Base-by-base conservation (phyloP, 2,329 filamentous ascomycete species). In the Lachnellula subtilissima region DNA sequence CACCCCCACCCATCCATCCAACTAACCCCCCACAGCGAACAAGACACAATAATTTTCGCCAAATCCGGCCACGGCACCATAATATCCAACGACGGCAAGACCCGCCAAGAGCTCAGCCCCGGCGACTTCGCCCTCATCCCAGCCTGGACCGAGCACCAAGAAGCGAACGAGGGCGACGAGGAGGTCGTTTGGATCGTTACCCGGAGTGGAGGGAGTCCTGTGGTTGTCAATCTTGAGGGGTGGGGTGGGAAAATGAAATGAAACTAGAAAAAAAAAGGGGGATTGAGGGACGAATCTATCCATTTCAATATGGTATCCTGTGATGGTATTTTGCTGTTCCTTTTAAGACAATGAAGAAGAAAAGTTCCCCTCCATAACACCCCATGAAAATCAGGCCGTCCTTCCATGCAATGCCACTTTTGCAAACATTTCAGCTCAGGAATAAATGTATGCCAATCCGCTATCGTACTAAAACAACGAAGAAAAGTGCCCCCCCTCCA, bases 51-150 rank as follows among this genome's bases (percentile, higher is more conserved):
- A 52, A 78, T 89, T 50, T 88, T 87, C 65, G 82, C 81, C 11
- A 79, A 81, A 11, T 79, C 78, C 2, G 86, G 87, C 12, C 76
- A 76, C 52, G 85, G 86, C 5, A 73, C 78, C 14, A 75, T 90
- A 8, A 76, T 88, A 3, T 84, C 79, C 0, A 77, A 78, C 52
- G 74, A 75, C 22, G 76, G 78, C 43, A 78, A 82, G 12, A 78
- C 77, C 58, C 78, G 79, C 36, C 78, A 86, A 59, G 73, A 80
- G 17, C 75, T 91, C 6, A 70, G 70, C 1, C 76, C 82, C 0
- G 87, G 87, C 0, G 86, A 89, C 68, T 90, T 88, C 69, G 85
- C 85, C 3, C 77, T 88, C 53, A 79, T 90, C 12, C 87, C 87
- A 0, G 81, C 85, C 0, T 88, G 80, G 76, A 82, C 83, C 0